phyloP scores from a whole-genome alignment of 139 green algal genomes.

The Tetradesmus lagerheimii region DNA sequence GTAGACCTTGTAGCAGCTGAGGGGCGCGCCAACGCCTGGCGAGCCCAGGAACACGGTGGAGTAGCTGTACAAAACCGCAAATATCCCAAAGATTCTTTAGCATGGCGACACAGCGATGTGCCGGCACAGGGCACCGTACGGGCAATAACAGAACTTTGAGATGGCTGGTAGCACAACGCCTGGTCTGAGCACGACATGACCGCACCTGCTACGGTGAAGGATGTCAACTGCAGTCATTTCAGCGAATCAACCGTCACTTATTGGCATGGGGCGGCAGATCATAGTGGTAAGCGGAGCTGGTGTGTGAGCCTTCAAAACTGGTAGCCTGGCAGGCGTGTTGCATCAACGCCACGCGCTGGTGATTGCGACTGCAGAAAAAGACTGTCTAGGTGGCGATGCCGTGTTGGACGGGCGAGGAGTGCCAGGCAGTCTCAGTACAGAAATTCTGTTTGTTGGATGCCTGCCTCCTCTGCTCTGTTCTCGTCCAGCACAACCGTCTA shows the following conservation, averaged over 20 bases:
- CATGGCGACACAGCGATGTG: background rate
- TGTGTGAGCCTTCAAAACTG: background rate
- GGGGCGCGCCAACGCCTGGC: background rate
- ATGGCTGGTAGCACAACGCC: background rate
- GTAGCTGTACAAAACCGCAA: background rate
- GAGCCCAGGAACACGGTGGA: slow-evolving; percentile 6
- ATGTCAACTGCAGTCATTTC: background rate
- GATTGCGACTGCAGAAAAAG: background rate
- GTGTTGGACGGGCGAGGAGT: background rate
- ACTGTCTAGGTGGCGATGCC: background rate
- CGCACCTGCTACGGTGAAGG: background rate
- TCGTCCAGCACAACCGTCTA: background rate
- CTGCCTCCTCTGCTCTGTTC: background rate
- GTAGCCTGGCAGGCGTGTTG: background rate
- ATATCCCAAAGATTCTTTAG: background rate
- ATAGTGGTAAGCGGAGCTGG: background rate
- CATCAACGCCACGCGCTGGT: background rate
- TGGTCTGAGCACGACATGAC: background rate
- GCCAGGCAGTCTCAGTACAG: background rate
- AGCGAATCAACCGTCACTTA: background rate
- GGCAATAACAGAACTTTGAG: background rate
- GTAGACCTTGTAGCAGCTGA: slow-evolving; percentile 31
- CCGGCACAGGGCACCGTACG: background rate
- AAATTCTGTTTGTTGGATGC: background rate
- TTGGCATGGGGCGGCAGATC: background rate